Base-by-base conservation (phyloP, 2,329 filamentous ascomycete genomes). In the Alternaria burnsii region DNA sequence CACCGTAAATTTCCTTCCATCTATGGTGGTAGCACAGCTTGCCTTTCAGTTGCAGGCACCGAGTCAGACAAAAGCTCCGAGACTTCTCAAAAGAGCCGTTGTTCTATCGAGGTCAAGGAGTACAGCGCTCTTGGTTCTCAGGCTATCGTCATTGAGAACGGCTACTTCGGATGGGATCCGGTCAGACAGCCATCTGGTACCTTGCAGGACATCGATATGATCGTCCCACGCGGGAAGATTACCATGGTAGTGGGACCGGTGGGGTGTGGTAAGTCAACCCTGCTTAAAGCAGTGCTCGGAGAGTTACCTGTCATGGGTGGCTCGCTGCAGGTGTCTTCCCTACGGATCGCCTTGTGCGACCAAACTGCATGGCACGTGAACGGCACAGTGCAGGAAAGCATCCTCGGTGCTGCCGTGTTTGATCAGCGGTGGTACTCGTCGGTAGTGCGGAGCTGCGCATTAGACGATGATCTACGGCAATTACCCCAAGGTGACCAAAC, bases 251-350 rank as follows among this genome's bases (percentile, higher is more conserved):
- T 85, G 56, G 84, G 83, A 16, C 83, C 84, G 16, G 82, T 84
- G 24, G 84, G 82, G 5, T 84, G 81, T 59, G 84, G 84, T 4
- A 86, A 86, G 60, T 85, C 84, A 20, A 84, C 83, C 4, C 67
- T 86, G 53, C 66, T 76, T 18, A 76, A 76, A 55, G 73, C 71
- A 34, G 63, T 78, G 20, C 55, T 77, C 14, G 72, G 75, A 55
- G 76, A 78, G 59, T 60, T 76, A 43, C 71, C 74, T n/a, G 67
- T 73, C 32, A 72, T 74, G 63, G 65, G 66, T 47, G 76, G 76
- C 47, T 70, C 68, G 20, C 58, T 79, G 46, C 68, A 72, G 34
- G 54, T 77, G 6, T 73, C 71, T 16, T 73, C 73, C 32, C 47
- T 71, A 63, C 68, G 73, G 38, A 73, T 79, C 46, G 76, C 77